Base-by-base conservation (phyloP, 83 land plant species). In the Thuja plicata region DNA sequence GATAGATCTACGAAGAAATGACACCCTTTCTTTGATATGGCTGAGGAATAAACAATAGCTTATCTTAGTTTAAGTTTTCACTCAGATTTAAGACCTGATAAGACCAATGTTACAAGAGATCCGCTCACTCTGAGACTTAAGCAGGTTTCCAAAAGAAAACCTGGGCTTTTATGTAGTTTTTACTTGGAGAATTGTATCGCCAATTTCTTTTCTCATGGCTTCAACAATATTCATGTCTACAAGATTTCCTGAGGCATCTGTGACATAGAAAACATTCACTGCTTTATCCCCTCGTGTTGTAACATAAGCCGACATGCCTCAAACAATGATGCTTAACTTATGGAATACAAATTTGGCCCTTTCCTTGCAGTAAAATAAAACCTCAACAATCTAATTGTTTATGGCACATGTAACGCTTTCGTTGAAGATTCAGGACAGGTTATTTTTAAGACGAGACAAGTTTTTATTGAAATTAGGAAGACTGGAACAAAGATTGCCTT, bases 181-280 rank as follows among this genome's bases (percentile, higher is more conserved):
- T 30, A 76, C 93, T 52, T 86, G 78, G 10, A 76, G 30, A 8
- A 88, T 79, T 11, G 89, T 86, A 73, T 86, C 87, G 0, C 94
- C 97, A n/a, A 94, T 91, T 90, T 94, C 96, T 46, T 80, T 32
- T 32, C 92, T 87, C 66, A 94, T 88, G 43, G 88, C 80, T 78
- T 97, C 96, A 52, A 97, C 84, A 3, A 87, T 90, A 73, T 90
- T 80, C 27, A 54, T 84, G 71, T 89, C 91, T 12, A 94, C 94
- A 54, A 92, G 91, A 32, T 89, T 86, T n/a, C 96, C 97, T 5
- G 96, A 91, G 1, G 90, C 84, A 80, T 94, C 97, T 40, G 90
- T 93, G 45, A 97, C 94, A 62, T 93, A 94, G 89, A 97, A 93
- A 5, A 90, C 88, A 8, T 95, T 95, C 35, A 88, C 87, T 15